These are phyloP conservation scores for Fraxinus latifolia DNA, from an alignment of 305 asterid genomes.

Conservation along the genomic window DNA sequence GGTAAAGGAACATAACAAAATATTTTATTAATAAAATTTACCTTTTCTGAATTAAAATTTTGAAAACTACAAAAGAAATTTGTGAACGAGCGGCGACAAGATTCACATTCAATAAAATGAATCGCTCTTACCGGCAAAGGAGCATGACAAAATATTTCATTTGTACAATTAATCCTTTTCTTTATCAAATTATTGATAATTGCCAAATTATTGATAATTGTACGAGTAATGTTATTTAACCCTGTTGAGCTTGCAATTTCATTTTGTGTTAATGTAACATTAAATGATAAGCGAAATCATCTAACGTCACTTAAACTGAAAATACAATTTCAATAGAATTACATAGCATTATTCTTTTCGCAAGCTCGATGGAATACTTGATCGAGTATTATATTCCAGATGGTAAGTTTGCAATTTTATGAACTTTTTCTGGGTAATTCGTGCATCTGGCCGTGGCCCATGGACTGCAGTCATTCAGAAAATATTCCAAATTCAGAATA, in stretches of 20 bases:
- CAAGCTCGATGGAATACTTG: not conserved
- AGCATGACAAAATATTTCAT: not conserved
- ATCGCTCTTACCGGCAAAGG: not conserved
- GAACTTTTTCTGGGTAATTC: conserved; percentile 16
- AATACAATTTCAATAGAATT: too few relatives aligned
- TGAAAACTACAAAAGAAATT: not conserved
- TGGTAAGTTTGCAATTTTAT: conserved; percentile 5
- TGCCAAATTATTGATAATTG: too few relatives aligned
- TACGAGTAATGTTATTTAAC: too few relatives aligned
- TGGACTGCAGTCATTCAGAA: conserved; percentile 27
- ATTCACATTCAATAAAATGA: not conserved
- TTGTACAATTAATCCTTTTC: not conserved
- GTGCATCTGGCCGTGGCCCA: not conserved
- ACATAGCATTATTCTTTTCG: too few relatives aligned
- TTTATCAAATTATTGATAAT: too few relatives aligned
- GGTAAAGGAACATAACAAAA: not conserved
- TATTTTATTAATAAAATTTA: too few relatives aligned
- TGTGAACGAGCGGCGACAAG: not conserved
- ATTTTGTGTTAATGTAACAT: too few relatives aligned
- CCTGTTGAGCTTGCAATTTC: too few relatives aligned
- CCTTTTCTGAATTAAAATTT: not conserved
- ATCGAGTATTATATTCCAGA: not conserved
- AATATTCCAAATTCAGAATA: conserved; percentile 44
- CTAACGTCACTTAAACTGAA: too few relatives aligned
- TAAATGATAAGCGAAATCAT: too few relatives aligned